Evolutionary conservation across 202 grass and related monocot species (phyloP), one percentile per base, ranked within the genome.

Genomic region (Elaeis oleifera): DNA sequence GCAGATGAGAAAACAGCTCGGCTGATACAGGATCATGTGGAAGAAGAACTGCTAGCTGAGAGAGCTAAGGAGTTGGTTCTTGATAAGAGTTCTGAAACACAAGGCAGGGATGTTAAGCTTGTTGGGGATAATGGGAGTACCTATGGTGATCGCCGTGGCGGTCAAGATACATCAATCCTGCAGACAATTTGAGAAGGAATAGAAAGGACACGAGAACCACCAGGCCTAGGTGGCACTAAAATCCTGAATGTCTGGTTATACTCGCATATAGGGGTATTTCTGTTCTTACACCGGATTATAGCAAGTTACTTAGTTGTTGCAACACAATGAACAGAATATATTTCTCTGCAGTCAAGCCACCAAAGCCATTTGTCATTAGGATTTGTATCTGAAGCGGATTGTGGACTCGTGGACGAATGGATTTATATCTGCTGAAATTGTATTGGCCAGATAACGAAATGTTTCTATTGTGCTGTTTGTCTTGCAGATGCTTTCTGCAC

Each of bases 141-240:
- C 4, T 4, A n/a, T 36, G 0, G 16, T 19, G 6, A 69, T 23
- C n/a, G 50, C 55, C 22, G 0, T 24, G 21, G 17, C 22, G 7
- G 69, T 51, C n/a, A 13, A 61, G 39, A 22, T 51, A 4, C 14
- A 7, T 63, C 13, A 18, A 15, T 16, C 26, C 22, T 27, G 50
- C 15, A 65, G 66, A 29, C 22, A 65, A 65, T 25, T 51, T 23
- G 17, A 49, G 22, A 26, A 75, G 27, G 28, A 65, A 60, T 52
- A 70, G 44, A 49, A 71, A 53, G 16, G 59, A 17, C 13, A 24
- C 24, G 39, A 56, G 70, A 55, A 61, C 27, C 19, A 28, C 21
- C 54, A 75, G 69, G 51, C 69, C 79, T 3, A 71, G 79, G 68
- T 77, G 79, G 79, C 51, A 76, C 51, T 76, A 51, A 75, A 13